A percentile compares a stretch with the other conserved stretches of the same genome.
Conservation (phyloP, 2,329 filamentous ascomycete genomes). For the Neofusicoccum sp. region DNA sequence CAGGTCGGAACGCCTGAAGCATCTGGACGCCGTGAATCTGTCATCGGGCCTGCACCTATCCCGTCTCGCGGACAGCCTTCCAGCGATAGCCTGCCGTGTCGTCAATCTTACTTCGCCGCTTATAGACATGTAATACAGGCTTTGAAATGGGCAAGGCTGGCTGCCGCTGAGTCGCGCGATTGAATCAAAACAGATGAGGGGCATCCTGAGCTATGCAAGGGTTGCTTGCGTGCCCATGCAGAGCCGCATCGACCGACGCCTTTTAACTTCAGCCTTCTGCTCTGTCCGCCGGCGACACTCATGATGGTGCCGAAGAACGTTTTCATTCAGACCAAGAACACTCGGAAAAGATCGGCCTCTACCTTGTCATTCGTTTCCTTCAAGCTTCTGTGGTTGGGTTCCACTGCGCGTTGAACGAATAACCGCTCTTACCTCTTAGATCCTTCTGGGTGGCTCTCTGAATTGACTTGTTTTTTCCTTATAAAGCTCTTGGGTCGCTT, state of each 20-base stretch:
- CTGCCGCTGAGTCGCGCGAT: too few species aligned
- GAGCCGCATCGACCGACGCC: background rate
- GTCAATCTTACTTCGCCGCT: too few species aligned
- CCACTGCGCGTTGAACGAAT: background rate
- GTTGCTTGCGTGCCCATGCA: background rate
- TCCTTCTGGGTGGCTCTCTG: background rate
- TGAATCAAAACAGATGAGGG: too few species aligned
- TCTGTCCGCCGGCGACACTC: background rate
- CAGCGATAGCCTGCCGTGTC: too few species aligned
- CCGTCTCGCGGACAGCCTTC: too few species aligned
- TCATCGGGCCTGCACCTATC: too few species aligned
- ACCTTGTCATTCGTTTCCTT: background rate
- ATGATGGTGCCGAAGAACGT: background rate
- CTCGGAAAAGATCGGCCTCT: conserved; percentile 1
- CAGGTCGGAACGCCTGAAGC: too few species aligned
- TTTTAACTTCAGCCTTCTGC: background rate
- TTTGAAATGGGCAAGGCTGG: too few species aligned
- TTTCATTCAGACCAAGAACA: conserved; percentile 8
- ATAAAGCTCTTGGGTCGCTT: background rate
- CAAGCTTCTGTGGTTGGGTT: background rate
- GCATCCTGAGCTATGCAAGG: too few species aligned
- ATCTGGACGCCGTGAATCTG: too few species aligned
- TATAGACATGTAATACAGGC: too few species aligned
- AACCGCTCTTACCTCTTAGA: background rate
- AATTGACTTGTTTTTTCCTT: background rate